A percentile compares a stretch with the other conserved stretches of the same genome.
Evolutionary conservation across 2,329 filamentous ascomycete species (phyloP).

Genomic region (Xylaria arbuscula): DNA sequence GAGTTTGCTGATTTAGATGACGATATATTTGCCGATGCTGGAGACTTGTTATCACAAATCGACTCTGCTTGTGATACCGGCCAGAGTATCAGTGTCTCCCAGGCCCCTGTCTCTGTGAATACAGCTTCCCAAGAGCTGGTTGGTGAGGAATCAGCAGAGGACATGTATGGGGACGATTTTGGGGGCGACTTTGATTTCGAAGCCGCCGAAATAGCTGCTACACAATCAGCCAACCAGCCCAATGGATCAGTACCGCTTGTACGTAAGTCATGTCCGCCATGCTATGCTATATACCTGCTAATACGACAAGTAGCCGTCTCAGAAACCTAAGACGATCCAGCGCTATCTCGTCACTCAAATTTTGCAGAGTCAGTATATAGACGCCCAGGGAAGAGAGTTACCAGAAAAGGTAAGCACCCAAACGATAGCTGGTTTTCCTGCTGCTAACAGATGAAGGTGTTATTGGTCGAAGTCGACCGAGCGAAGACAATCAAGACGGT

Average conservation of each 20-base stretch:
- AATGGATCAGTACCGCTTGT: slow-evolving; percentile 58
- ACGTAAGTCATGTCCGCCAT: slow-evolving; percentile 58
- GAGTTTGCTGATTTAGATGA: slow-evolving; percentile 76
- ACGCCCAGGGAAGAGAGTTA: slow-evolving; percentile 67
- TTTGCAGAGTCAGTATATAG: slow-evolving; percentile 74
- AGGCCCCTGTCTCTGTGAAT: slow-evolving; percentile 29
- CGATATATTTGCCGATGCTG: slow-evolving; percentile 64
- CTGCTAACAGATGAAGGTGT: slow-evolving; percentile 68
- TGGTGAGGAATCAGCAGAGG: slow-evolving; percentile 55
- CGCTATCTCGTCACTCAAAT: slow-evolving; percentile 85
- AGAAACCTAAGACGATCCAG: slow-evolving; percentile 80
- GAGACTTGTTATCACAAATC: slow-evolving; percentile 54
- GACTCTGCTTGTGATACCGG: slow-evolving; percentile 47
- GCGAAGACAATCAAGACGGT: slow-evolving; percentile 74
- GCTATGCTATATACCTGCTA: slow-evolving; percentile 62
- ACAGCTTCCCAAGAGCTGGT: slow-evolving; percentile 33
- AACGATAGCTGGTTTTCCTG: slow-evolving; percentile 8
- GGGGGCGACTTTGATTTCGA: slow-evolving; percentile 80
- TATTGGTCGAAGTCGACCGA: slow-evolving; percentile 84
- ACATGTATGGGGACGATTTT: slow-evolving; percentile 77
- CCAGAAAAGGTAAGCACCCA: slow-evolving; percentile 74
- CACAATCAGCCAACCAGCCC: slow-evolving; percentile 65
- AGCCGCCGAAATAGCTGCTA: slow-evolving; percentile 77
- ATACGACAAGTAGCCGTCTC: slow-evolving; percentile 72
- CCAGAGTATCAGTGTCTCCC: slow-evolving; percentile 37